These are phyloP conservation scores for Butyriboletus loyo DNA, from an alignment of 768 basidiomycete genomes.

Conservation along the genomic window DNA sequence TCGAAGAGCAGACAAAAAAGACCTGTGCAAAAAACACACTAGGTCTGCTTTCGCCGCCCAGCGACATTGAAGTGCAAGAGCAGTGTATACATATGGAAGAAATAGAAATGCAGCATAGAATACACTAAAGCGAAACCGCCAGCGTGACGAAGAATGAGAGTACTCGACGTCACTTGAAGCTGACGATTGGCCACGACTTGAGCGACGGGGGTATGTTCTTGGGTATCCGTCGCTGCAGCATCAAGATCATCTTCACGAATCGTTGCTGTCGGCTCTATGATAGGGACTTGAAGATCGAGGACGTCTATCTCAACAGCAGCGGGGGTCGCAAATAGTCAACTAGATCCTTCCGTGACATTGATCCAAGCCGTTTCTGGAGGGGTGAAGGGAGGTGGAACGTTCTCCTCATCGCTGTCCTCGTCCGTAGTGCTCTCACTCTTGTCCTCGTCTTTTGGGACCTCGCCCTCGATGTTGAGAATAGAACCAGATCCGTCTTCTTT, in stretches of 20 bases:
- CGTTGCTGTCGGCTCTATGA: slow-evolving; percentile 27
- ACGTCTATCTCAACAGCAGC: slow-evolving; percentile 16
- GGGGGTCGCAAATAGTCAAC: slow-evolving; percentile 29
- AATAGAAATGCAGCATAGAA: slow-evolving; percentile 43
- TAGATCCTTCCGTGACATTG: slow-evolving; percentile 24
- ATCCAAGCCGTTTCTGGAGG: slow-evolving; percentile 32
- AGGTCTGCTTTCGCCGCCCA: slow-evolving; percentile 29
- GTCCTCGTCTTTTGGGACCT: slow-evolving; percentile 25
- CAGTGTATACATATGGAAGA: slow-evolving; percentile 42
- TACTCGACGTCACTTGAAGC: slow-evolving; percentile 25
- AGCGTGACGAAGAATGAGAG: slow-evolving; percentile 32
- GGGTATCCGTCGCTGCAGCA: slow-evolving; percentile 20
- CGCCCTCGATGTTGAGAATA: background rate
- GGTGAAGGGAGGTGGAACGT: slow-evolving; percentile 32
- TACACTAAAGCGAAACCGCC: slow-evolving; percentile 36
- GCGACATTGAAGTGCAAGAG: slow-evolving; percentile 35
- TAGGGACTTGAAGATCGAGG: slow-evolving; percentile 13
- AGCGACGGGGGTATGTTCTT: slow-evolving; percentile 17
- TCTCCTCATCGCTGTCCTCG: slow-evolving; percentile 43
- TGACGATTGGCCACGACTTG: slow-evolving; percentile 22
- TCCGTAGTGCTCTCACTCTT: slow-evolving; percentile 35
- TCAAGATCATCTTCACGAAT: slow-evolving; percentile 19
- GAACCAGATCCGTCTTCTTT: slow-evolving; percentile 35
- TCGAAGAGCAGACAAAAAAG: slow-evolving; percentile 5
- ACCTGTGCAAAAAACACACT: slow-evolving; percentile 11